Conservation (phyloP, 208 protist genomes). For the Leishmania arabica region DNA sequence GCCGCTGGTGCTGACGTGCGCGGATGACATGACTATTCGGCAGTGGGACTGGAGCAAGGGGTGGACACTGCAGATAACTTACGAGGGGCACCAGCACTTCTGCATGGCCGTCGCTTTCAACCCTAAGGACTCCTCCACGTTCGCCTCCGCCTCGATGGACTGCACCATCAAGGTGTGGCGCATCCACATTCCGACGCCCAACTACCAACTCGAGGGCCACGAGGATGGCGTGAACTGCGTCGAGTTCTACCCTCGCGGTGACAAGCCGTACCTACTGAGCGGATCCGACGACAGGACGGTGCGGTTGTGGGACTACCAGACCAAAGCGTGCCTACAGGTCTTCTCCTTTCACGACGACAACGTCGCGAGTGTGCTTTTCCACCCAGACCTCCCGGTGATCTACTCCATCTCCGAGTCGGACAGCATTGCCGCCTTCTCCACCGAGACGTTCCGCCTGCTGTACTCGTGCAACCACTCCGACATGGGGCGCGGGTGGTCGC, state of each 20-base stretch:
- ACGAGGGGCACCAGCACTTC: conserved; percentile 98
- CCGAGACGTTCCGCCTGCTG: conserved; percentile 95
- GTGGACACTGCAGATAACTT: conserved; percentile 92
- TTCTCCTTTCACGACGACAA: conserved; percentile 97
- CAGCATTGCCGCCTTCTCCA: conserved; percentile 94
- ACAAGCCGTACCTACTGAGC: conserved; percentile 98
- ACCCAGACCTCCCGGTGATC: conserved; percentile 97
- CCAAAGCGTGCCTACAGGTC: conserved; percentile 95
- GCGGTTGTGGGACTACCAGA: conserved; percentile 99
- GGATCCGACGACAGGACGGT: conserved; percentile 96
- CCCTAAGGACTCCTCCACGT: conserved; percentile 98
- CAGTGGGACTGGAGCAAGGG: conserved; percentile 99
- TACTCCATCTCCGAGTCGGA: conserved; percentile 96
- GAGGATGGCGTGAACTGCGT: conserved; percentile 99
- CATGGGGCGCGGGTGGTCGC: conserved; percentile 95
- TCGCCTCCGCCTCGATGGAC: conserved; percentile 98
- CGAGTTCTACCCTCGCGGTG: conserved; percentile 97
- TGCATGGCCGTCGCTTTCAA: conserved; percentile 98
- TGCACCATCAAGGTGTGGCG: conserved; percentile 97
- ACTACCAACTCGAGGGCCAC: conserved; percentile 99
- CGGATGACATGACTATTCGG: conserved; percentile 98
- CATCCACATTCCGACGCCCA: conserved; percentile 87
- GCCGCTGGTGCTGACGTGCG: conserved; percentile 94
- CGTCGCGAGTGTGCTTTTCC: conserved; percentile 96
- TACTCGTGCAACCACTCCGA: conserved; percentile 95